These are phyloP conservation scores for Keithomyces neogunnii DNA, from an alignment of 2,329 filamentous ascomycete species.

Conservation along the genomic window DNA sequence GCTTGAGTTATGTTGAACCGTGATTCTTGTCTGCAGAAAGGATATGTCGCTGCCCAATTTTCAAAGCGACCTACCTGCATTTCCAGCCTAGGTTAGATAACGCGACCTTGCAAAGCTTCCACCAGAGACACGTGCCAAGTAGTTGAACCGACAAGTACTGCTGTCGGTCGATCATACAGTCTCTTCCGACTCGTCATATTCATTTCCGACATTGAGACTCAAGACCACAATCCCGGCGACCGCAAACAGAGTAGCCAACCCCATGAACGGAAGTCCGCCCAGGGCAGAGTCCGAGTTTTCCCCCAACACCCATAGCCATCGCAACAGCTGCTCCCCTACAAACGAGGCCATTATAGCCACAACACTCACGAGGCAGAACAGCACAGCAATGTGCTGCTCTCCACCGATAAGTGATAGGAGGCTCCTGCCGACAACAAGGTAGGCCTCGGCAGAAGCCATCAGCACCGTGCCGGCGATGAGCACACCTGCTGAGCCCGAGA, in stretches of 20 bases:
- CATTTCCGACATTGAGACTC: background rate
- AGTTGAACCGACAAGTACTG: no score
- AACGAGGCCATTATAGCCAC: slow-evolving; percentile 1
- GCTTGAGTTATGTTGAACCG: no score
- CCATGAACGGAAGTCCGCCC: slow-evolving; percentile 2
- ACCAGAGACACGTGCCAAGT: no score
- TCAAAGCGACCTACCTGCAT: no score
- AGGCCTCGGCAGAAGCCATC: background rate
- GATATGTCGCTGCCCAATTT: no score
- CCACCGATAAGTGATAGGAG: slow-evolving; percentile 2
- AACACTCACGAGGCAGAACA: background rate
- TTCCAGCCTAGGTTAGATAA: no score
- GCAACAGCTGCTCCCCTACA: background rate
- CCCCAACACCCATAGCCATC: slow-evolving; percentile 1
- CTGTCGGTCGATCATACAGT: background rate
- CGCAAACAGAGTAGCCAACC: background rate
- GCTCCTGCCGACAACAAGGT: slow-evolving; percentile 1
- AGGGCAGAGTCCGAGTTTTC: background rate
- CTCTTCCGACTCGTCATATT: background rate
- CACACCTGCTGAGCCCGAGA: slow-evolving; percentile 2
- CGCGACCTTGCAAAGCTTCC: no score
- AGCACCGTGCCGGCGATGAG: slow-evolving; percentile 3
- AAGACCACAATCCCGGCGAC: background rate
- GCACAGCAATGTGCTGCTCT: background rate
- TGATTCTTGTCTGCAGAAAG: no score